Base-by-base conservation (phyloP, 257 asterid species). In the Nicotiana attenuata region DNA sequence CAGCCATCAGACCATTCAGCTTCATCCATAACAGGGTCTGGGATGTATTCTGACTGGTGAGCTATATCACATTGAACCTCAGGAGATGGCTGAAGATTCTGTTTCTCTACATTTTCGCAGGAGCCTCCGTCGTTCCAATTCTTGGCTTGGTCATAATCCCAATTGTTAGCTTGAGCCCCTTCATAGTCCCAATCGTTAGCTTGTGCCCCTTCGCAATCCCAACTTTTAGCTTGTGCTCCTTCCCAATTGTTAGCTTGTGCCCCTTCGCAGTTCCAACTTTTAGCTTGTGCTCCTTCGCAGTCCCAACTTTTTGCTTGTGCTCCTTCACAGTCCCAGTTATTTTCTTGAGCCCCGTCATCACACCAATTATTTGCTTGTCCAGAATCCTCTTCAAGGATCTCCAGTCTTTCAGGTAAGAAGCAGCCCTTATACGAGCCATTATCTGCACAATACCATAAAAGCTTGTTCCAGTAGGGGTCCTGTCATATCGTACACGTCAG, bases 381-480 rank as follows among this genome's bases (percentile, higher is more conserved):
- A 29, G 83, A 67, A 22, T 78, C 86, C 81, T 82, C 84, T 53
- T 66, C 85, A 41, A 38, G 33, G 67, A 82, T 66, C 80, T 81
- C 92, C 83, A 84, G 83, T 81, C 81, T 90, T 64, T 77, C 87
- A 1, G 98, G 99, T 60, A 96, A 94, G 83, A 96, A 96, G 89
- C 98, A 93, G 50, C 99, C 98, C 81, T 84, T 86, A 81, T 96
- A 96, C 76, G 98, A 91, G 47, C 82, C 89, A 60, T 94, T 91
- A 60, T 93, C 97, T 67, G 83, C 90, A 81, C 98, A 94, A 81
- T 96, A 93, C 99, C 99, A 96, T 66, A 96, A 81, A 76, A 96
- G 90, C 87, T 86, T 76, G 87, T 91, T 91, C 99, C 99, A 96
- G 79, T 89, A 77, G 28, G 86, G 84, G 85, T 96, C 99, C 99